These are phyloP conservation scores for Ricinus communis DNA, from an alignment of 345 rosid genomes.

Conservation along the genomic window DNA sequence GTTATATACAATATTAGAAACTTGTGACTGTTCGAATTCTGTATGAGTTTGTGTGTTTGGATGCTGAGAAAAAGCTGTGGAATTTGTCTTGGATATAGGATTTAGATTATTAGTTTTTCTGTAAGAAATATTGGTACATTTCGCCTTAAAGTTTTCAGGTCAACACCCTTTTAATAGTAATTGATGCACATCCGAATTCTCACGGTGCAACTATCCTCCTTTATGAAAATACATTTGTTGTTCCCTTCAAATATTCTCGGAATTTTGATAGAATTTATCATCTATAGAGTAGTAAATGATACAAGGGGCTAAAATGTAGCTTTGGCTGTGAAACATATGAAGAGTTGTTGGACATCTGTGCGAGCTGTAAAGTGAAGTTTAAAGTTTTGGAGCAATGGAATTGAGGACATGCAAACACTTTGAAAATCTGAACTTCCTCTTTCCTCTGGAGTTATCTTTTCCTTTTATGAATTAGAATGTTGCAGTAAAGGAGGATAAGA, in stretches of 20 bases:
- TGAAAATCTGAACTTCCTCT: background rate
- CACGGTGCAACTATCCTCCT: too few relatives aligned
- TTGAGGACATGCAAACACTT: background rate
- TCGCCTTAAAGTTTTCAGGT: background rate
- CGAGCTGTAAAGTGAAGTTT: background rate
- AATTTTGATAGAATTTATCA: background rate
- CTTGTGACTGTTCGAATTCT: background rate
- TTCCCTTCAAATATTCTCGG: background rate
- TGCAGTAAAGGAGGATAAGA: background rate
- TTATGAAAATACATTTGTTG: background rate
- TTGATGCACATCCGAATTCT: background rate
- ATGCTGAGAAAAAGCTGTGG: constrained; percentile 21
- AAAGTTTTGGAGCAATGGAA: background rate
- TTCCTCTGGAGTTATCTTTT: background rate
- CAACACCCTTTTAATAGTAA: constrained; percentile 5
- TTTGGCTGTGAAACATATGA: background rate
- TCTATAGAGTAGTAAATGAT: background rate
- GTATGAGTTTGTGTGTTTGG: constrained; percentile 12
- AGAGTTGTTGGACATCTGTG: background rate
- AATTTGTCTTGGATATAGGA: background rate
- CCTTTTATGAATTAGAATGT: background rate
- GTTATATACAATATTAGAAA: background rate
- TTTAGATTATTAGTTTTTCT: background rate
- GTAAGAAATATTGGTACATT: background rate
- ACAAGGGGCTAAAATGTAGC: background rate